Evolutionary conservation across 2,329 filamentous ascomycete genomes (phyloP).

Genomic region (Drechslerella dactyloides): DNA sequence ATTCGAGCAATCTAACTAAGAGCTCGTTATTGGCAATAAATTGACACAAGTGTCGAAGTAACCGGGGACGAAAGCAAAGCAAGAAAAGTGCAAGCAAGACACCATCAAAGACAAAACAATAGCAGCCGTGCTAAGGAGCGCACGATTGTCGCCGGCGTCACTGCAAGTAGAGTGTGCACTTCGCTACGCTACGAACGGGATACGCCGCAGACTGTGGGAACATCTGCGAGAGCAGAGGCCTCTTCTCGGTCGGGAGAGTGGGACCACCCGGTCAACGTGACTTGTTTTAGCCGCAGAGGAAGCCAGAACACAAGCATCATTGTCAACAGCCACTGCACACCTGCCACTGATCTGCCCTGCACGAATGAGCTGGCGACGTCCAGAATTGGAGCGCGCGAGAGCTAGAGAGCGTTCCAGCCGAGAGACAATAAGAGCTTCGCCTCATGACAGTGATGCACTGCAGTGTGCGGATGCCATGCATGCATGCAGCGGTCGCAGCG

Average conservation of each 20-base stretch:
- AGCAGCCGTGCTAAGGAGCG: constrained; percentile 19
- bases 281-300: constrained; percentile 36
- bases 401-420: no score
- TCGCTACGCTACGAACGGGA: no score
- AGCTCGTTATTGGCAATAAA: not conserved
- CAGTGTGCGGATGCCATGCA: not conserved
- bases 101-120: constrained; percentile 51
- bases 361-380: constrained; percentile 43
- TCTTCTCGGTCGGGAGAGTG: constrained; percentile 19
- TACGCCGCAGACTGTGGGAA: not conserved
- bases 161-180: constrained; percentile 3
- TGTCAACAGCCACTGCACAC: not conserved
- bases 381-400: constrained; percentile 28
- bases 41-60: not conserved
- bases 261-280: constrained; percentile 44
- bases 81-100: constrained; percentile 25
- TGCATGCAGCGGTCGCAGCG: not conserved
- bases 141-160: constrained; percentile 11
- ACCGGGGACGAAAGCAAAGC: not conserved
- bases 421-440: constrained; percentile 34
- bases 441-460: constrained; percentile 12
- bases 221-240: not conserved
- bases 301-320: not conserved
- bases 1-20: not conserved
- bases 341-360: constrained; percentile 30